Percentiles rank a stretch among this genome's conserved stretches.
Conservation (phyloP, 176 grass and related monocot genomes). For the Ensete ventricosum region DNA sequence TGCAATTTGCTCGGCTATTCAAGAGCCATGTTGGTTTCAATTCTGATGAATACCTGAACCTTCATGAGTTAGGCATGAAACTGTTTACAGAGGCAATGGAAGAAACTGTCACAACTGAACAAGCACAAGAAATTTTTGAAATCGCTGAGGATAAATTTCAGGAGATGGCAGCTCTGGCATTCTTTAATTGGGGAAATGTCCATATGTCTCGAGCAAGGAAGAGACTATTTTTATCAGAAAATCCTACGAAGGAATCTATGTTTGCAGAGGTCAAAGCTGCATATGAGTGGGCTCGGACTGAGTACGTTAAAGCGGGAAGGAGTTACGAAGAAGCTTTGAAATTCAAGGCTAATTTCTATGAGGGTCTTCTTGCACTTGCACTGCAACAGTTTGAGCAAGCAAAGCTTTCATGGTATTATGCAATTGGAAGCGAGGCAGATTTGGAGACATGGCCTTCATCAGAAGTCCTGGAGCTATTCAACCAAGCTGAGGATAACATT, state of each 20-base stretch:
- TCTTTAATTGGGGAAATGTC: slow-evolving; percentile 82
- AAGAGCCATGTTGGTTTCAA: slow-evolving; percentile 68
- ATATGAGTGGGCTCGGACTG: slow-evolving; percentile 61
- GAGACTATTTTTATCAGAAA: slow-evolving; percentile 43
- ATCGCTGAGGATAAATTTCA: slow-evolving; percentile 64
- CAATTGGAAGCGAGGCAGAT: slow-evolving; percentile 45
- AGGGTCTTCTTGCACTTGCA: slow-evolving; percentile 67
- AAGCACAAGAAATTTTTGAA: slow-evolving; percentile 75
- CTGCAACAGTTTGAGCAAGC: slow-evolving; percentile 85
- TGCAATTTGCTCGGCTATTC: slow-evolving; percentile 70
- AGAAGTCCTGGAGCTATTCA: slow-evolving; percentile 66
- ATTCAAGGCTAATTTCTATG: slow-evolving; percentile 69
- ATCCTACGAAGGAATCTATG: slow-evolving; percentile 36
- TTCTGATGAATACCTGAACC: slow-evolving; percentile 65
- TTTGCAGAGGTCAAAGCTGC: slow-evolving; percentile 42
- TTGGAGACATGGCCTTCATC: slow-evolving; percentile 36
- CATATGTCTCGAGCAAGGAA: slow-evolving; percentile 78
- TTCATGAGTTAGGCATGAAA: slow-evolving; percentile 60
- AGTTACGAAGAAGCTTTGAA: slow-evolving; percentile 69
- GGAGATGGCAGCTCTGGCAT: slow-evolving; percentile 62
- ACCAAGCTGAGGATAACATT: slow-evolving; percentile 76
- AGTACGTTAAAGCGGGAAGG: slow-evolving; percentile 61
- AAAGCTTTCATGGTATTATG: slow-evolving; percentile 84
- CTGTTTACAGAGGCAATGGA: slow-evolving; percentile 81
- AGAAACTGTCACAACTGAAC: slow-evolving; percentile 74